These are phyloP conservation scores for Herpetomonas samuelpessoai DNA, from an alignment of 208 protist species.

Conservation along the genomic window DNA sequence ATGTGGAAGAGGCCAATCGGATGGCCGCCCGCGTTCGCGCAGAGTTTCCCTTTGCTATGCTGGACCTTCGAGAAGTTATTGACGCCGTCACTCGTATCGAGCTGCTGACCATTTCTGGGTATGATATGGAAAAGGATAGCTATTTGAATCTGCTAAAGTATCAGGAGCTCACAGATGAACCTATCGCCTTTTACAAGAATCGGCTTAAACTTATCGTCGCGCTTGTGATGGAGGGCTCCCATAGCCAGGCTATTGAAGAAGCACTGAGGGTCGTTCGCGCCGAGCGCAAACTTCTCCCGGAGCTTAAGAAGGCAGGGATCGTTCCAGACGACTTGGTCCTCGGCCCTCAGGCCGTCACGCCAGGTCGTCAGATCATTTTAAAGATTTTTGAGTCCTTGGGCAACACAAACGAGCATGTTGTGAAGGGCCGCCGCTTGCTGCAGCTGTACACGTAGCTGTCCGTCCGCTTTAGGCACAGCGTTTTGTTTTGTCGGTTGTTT, in stretches of 20 bases:
- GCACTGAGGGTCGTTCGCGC: conserved; percentile 70
- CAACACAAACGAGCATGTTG: conserved; percentile 53
- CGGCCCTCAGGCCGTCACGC: conserved; percentile 46
- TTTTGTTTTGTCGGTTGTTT: not conserved
- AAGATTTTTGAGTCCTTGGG: conserved; percentile 77
- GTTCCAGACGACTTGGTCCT: conserved; percentile 50
- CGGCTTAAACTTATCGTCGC: conserved; percentile 73
- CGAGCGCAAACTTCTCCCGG: conserved; percentile 71
- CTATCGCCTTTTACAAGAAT: conserved; percentile 60
- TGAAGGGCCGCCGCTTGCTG: conserved; percentile 62
- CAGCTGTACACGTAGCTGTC: conserved; percentile 56
- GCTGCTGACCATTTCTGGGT: conserved; percentile 58
- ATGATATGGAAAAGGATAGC: conserved; percentile 75
- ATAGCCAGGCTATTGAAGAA: conserved; percentile 69
- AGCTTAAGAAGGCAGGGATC: conserved; percentile 58
- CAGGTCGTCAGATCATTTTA: conserved; percentile 58
- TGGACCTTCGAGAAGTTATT: conserved; percentile 66
- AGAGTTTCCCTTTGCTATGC: conserved; percentile 71
- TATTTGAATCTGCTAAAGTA: conserved; percentile 74
- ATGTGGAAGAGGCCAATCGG: conserved; percentile 39
- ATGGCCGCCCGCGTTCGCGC: conserved; percentile 44
- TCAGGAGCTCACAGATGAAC: conserved; percentile 61
- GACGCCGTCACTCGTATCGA: conserved; percentile 84
- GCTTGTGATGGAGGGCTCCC: conserved; percentile 65
- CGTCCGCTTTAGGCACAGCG: not conserved